These are phyloP conservation scores for Arthrocladium fulminans DNA, from an alignment of 2,329 filamentous ascomycete species.

Conservation along the genomic window DNA sequence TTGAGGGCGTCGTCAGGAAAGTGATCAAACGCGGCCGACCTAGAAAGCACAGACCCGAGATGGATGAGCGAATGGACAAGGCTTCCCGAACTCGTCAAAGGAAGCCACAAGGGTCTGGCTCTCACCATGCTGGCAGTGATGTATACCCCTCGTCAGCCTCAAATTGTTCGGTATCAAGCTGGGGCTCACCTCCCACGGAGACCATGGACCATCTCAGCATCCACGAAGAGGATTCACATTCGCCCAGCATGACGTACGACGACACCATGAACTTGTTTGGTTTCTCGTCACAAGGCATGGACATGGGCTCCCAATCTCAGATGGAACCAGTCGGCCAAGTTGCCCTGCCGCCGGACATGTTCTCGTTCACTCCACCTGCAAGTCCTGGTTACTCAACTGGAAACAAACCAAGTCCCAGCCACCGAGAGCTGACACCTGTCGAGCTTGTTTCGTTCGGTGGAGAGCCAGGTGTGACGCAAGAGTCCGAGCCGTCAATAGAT, in stretches of 20 bases:
- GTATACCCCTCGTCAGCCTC: conserved; percentile 29
- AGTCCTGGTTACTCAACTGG: conserved; percentile 36
- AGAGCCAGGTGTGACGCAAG: not conserved
- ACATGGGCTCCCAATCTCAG: conserved; percentile 11
- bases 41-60: conserved; percentile 53
- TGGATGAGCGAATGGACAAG: conserved; percentile 50
- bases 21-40: conserved; percentile 58
- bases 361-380: conserved; percentile 40
- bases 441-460: conserved; percentile 15
- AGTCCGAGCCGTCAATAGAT: not conserved
- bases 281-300: conserved; percentile 5
- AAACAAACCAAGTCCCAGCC: conserved; percentile 31
- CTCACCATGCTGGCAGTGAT: conserved; percentile 31
- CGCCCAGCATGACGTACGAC: conserved; percentile 21
- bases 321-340: conserved; percentile 2
- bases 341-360: conserved; percentile 31
- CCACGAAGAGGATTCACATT: conserved; percentile 25
- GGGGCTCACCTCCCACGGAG: conserved; percentile 36
- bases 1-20: conserved; percentile 67
- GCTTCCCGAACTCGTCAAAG: conserved; percentile 42
- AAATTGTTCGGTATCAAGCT: conserved; percentile 31
- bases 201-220: conserved; percentile 34
- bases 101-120: conserved; percentile 6
- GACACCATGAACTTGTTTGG: conserved; percentile 22
- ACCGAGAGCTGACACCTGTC: conserved; percentile 32